Base-by-base conservation (phyloP, 768 basidiomycete species). In the Rickenella mellea region DNA sequence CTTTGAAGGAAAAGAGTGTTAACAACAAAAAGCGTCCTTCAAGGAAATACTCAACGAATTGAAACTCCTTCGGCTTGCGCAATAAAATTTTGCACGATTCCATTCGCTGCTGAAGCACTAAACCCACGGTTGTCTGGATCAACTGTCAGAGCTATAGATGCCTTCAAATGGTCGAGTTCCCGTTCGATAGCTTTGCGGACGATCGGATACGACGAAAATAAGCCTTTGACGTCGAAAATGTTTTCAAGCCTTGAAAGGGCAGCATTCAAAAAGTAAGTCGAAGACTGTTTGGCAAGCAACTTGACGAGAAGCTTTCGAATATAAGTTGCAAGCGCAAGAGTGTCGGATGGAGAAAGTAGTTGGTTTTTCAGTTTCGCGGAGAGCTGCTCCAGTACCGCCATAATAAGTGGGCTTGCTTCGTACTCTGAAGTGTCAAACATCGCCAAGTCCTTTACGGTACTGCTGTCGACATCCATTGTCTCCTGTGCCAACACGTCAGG, bases 331-430 rank as follows among this genome's bases (percentile, higher is more conserved):
- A 92, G 54, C 0, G 83, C 76, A 5, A 87, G 65, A 4, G 72
- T 58, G 46, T 84, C 81, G 1, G 80, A 77, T 2, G 80, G 66
- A 0, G 69, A 57, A 15, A 85, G 61, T 15, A 73, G 59, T 17
- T 68, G 66, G 29, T 68, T 71, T n/a, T 58, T 57, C n/a, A 80
- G 53, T 57, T 85, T 89, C 1, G 82, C 82, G 5, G 64, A 55
- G 15, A 87, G 59, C 52, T 93, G 88, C 52, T 96, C 92, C 4
- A 91, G 50, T 12, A 89, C 62, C 0, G 88, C 80, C 70, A 84
- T 77, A 3, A 96, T 59, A 11, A 97, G 68, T 0, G 91, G 87
- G 48, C 85, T 89, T 4, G 80, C 53, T n/a, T n/a, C n/a, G n/a
- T n/a, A n/a, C n/a, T n/a, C n/a, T n/a, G 41, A 53, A 41, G 20